Conservation (phyloP, 2,329 filamentous ascomycete genomes). For the Hypoxylon sp. region DNA sequence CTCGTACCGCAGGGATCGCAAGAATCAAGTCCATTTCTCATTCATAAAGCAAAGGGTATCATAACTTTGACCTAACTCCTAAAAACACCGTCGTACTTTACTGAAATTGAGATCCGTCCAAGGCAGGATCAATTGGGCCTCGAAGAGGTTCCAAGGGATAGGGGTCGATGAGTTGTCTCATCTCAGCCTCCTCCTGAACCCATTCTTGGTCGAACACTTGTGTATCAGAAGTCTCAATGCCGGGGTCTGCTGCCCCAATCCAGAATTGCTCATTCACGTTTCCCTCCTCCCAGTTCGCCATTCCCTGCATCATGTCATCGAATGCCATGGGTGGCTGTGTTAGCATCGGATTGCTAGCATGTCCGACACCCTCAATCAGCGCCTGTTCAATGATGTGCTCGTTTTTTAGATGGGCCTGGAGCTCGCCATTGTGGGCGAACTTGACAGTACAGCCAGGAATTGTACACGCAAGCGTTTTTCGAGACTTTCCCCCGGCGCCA, state of each 20-base stretch:
- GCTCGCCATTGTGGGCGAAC: slow-evolving; percentile 67
- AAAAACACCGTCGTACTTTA: background rate
- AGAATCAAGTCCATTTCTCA: background rate
- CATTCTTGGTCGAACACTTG: slow-evolving; percentile 58
- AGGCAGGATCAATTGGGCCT: slow-evolving; percentile 48
- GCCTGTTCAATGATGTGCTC: slow-evolving; percentile 50
- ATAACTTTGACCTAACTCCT: slow-evolving; percentile 36
- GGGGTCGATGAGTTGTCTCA: slow-evolving; percentile 56
- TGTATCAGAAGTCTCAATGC: slow-evolving; percentile 50
- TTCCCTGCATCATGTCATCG: slow-evolving; percentile 24
- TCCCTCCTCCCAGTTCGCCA: slow-evolving; percentile 32
- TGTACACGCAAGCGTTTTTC: slow-evolving; percentile 62
- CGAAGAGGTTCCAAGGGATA: slow-evolving; percentile 37
- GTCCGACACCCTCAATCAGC: slow-evolving; percentile 32
- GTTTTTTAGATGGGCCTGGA: slow-evolving; percentile 61
- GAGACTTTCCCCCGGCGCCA: slow-evolving; percentile 58
- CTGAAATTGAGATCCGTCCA: slow-evolving; percentile 21
- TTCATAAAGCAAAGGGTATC: slow-evolving; percentile 49
- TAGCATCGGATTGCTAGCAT: slow-evolving; percentile 2
- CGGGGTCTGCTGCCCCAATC: slow-evolving; percentile 54
- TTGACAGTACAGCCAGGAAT: slow-evolving; percentile 59
- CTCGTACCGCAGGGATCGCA: background rate
- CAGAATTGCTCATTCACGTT: slow-evolving; percentile 45
- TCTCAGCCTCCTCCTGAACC: slow-evolving; percentile 62
- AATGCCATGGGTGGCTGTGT: slow-evolving; percentile 17